Conservation (phyloP, 805 yeast genomes). For the Candida dajiaensis region DNA sequence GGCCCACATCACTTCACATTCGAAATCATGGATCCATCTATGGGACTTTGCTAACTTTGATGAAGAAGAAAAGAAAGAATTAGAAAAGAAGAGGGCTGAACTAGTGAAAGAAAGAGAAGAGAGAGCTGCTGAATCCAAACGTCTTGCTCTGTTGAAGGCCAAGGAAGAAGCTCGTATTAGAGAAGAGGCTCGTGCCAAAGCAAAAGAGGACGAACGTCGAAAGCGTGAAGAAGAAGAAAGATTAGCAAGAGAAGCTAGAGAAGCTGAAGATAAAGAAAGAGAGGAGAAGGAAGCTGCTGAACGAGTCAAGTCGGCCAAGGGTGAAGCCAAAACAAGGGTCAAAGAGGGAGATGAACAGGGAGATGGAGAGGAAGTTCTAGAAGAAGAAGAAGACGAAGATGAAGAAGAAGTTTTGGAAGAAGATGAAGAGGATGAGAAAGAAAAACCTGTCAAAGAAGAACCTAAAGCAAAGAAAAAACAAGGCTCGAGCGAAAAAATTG, state of each 20-base stretch:
- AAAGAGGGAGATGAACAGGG: constrained; percentile 2
- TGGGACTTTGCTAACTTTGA: constrained; percentile 53
- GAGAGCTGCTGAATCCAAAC: constrained; percentile 11
- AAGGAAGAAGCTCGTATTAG: constrained; percentile 7
- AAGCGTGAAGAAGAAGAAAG: constrained; percentile 4
- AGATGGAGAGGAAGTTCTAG: constrained; percentile 1
- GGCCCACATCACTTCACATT: constrained; percentile 56
- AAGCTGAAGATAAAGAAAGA: constrained; percentile 13
- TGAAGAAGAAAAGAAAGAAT: constrained; percentile 33
- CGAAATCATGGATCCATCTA: constrained; percentile 42
- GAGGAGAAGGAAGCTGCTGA: constrained; percentile 5
- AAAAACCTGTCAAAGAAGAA: not conserved
- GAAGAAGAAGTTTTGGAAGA: constrained; percentile 1
- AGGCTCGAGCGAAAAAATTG: not conserved
- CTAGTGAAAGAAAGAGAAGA: constrained; percentile 10
- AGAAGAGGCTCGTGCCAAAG: constrained; percentile 1
- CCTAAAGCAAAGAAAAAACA: not conserved
- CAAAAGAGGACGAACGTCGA: not conserved
- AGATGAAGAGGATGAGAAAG: not conserved
- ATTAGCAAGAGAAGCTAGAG: constrained; percentile 1
- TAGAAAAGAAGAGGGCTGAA: constrained; percentile 13
- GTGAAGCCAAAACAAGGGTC: not conserved
- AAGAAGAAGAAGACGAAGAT: not conserved
- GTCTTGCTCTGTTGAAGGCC: constrained; percentile 7
- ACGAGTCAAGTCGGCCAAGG: constrained; percentile 1